Conservation (phyloP, 345 rosid species). For the Lepidium africanum region DNA sequence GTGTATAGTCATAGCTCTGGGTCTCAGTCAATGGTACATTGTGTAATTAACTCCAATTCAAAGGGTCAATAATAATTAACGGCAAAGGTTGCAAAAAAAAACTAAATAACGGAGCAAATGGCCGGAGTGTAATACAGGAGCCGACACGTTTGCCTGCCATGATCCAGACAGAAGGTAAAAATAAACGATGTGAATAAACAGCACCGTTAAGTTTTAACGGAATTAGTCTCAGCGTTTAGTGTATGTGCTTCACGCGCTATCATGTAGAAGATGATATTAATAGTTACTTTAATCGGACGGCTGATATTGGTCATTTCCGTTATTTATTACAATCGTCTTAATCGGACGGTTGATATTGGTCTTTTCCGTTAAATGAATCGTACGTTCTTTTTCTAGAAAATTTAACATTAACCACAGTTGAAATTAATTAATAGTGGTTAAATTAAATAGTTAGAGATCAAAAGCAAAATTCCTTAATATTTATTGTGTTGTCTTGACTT, state of each 20-base stretch:
- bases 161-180: constrained; percentile 25
- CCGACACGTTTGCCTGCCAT: constrained; percentile 38
- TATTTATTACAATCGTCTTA: neutral
- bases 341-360: constrained; percentile 22
- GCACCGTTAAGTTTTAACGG: constrained; percentile 27
- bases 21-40: constrained; percentile 7
- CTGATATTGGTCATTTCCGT: too few relatives aligned
- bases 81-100: neutral
- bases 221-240: neutral
- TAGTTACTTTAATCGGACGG: neutral
- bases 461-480: neutral
- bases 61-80: neutral
- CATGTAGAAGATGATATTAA: neutral
- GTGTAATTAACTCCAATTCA: neutral
- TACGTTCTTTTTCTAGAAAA: neutral
- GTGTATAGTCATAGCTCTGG: constrained; percentile 22
- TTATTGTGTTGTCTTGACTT: neutral
- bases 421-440: neutral
- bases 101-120: neutral
- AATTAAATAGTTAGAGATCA: neutral
- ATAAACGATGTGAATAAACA: constrained; percentile 8
- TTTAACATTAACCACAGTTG: neutral
- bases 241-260: constrained; percentile 4
- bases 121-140: constrained; percentile 23
- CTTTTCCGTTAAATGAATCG: neutral